Evolutionary conservation across 768 basidiomycete genomes (phyloP), one percentile per base, ranked within the genome.

Genomic region (Boletus fagicola): DNA sequence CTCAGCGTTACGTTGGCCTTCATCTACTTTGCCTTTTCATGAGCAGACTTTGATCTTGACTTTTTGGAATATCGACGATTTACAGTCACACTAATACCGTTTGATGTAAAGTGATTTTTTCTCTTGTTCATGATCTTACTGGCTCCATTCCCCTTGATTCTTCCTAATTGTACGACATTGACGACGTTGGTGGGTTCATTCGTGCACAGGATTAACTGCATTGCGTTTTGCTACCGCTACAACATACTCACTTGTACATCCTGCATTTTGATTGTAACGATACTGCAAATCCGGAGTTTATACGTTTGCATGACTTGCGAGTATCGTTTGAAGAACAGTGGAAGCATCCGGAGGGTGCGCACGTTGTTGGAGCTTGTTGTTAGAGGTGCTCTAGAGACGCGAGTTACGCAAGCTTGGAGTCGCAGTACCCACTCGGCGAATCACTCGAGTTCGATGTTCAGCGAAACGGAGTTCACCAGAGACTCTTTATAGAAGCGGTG

Each of bases 221-320:
- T 59, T 55, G 31, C 56, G 49, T 51, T 57, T 51, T 22, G 30
- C 48, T 57, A 38, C 49, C 44, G 33, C 40, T 53, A 57, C 54
- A 51, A n/a, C 31, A 64, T 51, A 55, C 57, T 69, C 65, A 61
- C 50, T 35, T 67, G 65, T 68, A 62, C n/a, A 68, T 58, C 50
- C 7, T 22, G 51, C 56, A 65, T 63, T 54, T 69, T 59, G 65
- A 56, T 46, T 68, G 65, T 68, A 70, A 57, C 44, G 51, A 33
- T 57, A 61, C 49, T 20, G 30, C 28, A 4, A 11, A 39, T 46
- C 20, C 8, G 35, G 28, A 40, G 49, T 50, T 33, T 24, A 51
- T 30, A 42, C 33, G 4, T 58, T 39, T 22, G 3, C 43, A 44
- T 7, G 33, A 16, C 6, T 47, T 16, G 26, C 8, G 53, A 42